Percentiles rank a stretch among this genome's conserved stretches.
Evolutionary conservation across 2,329 filamentous ascomycete genomes (phyloP).

Genomic region (Colletotrichum spinosum): DNA sequence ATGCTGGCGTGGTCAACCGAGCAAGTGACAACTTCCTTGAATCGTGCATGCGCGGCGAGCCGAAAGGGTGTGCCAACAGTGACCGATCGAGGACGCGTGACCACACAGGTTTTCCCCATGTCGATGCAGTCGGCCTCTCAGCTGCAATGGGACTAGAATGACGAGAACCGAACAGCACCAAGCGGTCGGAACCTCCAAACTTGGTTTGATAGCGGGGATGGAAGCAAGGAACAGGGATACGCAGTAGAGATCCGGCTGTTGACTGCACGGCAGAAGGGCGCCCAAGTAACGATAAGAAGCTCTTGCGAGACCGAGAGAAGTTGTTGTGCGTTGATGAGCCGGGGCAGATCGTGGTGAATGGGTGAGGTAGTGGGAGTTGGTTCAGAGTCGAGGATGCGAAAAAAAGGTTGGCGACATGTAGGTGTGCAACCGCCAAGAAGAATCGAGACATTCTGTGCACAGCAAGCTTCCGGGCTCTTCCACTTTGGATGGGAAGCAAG

Average conservation of each 20-base stretch:
- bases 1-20: slow-evolving; percentile 18
- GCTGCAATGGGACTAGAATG: slow-evolving; percentile 14
- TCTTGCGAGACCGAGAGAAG: too few relatives aligned
- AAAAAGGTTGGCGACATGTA: too few relatives aligned
- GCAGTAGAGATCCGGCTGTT: slow-evolving; percentile 22
- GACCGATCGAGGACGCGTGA: slow-evolving; percentile 15
- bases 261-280: slow-evolving; percentile 21
- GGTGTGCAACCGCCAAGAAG: too few relatives aligned
- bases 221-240: slow-evolving; percentile 28
- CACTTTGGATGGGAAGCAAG: too few relatives aligned
- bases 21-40: slow-evolving; percentile 10
- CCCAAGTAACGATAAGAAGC: not conserved
- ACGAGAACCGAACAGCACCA: slow-evolving; percentile 16
- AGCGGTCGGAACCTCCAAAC: slow-evolving; percentile 24
- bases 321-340: too few relatives aligned
- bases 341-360: too few relatives aligned
- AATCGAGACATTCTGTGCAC: too few relatives aligned
- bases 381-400: too few relatives aligned
- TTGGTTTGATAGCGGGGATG: slow-evolving; percentile 12
- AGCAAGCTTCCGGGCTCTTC: too few relatives aligned
- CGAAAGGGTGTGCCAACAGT: slow-evolving; percentile 12
- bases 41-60: slow-evolving; percentile 13
- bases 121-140: slow-evolving; percentile 14
- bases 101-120: slow-evolving; percentile 7
- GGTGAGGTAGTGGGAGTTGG: too few relatives aligned